Conservation (phyloP, 306 rosid species). For the peach (Prunus persica) region Prunus_persica_NCBIv2 NC_034012.1:736001-736500, state of each 20-base stretch:
- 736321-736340: constrained; percentile 1
- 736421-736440: constrained; percentile 48
- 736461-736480: constrained; percentile 46
- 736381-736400: constrained; percentile 2
- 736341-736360: not conserved
- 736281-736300: not conserved
- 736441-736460: constrained; percentile 56
- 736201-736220: not conserved
- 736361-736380: constrained; percentile 16
- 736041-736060: constrained; percentile 63
- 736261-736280: not conserved
- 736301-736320: not conserved
- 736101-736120: constrained; percentile 49
- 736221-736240: not conserved
- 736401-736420: constrained; percentile 45
- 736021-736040: constrained; percentile 70
- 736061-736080: constrained; percentile 62
- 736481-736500: constrained; percentile 55
- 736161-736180: constrained; percentile 2
- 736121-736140: constrained; percentile 80
- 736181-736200: constrained; percentile 1
- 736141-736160: constrained; percentile 49
- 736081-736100: constrained; percentile 82
- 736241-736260: not conserved
- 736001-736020: constrained; percentile 93